phyloP scores from a whole-genome alignment of 768 basidiomycete genomes.

The Phaeotremella skinneri region DNA sequence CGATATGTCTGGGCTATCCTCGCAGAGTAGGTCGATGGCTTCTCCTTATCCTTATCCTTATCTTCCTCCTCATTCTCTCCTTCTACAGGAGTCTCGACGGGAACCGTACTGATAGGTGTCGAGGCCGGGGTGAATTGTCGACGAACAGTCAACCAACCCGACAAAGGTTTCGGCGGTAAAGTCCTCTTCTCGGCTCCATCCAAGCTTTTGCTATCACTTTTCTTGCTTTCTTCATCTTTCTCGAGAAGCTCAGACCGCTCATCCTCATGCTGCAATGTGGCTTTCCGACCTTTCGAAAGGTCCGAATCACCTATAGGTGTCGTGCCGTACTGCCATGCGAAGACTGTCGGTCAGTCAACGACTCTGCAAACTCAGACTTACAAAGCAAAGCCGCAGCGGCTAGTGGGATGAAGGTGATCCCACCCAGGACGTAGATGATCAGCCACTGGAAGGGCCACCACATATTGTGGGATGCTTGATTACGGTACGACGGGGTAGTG shows the following conservation, averaged over 20 bases:
- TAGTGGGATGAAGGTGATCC: slow-evolving; percentile 83
- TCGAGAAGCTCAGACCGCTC: slow-evolving; percentile 38
- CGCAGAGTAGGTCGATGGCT: slow-evolving; percentile 27
- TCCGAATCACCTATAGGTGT: slow-evolving; percentile 68
- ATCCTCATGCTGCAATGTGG: slow-evolving; percentile 35
- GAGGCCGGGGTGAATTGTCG: slow-evolving; percentile 27
- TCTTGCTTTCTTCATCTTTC: slow-evolving; percentile 3
- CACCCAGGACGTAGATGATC: slow-evolving; percentile 82
- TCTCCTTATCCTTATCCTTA: slow-evolving; percentile 20
- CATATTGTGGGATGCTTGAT: slow-evolving; percentile 31
- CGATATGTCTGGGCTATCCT: slow-evolving; percentile 36
- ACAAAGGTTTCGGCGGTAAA: slow-evolving; percentile 24
- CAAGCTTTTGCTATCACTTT: not conserved
- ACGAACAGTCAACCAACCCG: slow-evolving; percentile 43
- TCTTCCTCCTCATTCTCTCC: slow-evolving; percentile 16
- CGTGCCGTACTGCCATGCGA: slow-evolving; percentile 66
- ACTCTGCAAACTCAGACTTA: not conserved
- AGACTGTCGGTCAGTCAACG: slow-evolving; percentile 17
- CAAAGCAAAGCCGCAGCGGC: slow-evolving; percentile 41
- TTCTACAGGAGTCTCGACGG: slow-evolving; percentile 10
- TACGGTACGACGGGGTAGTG: no score
- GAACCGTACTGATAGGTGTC: slow-evolving; percentile 4
- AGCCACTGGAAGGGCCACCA: slow-evolving; percentile 40
- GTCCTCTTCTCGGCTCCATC: slow-evolving; percentile 3
- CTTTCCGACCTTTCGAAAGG: slow-evolving; percentile 53